These are phyloP conservation scores for Monosporascus sp. DNA, from an alignment of 2,329 filamentous ascomycete species.

Conservation along the genomic window DNA sequence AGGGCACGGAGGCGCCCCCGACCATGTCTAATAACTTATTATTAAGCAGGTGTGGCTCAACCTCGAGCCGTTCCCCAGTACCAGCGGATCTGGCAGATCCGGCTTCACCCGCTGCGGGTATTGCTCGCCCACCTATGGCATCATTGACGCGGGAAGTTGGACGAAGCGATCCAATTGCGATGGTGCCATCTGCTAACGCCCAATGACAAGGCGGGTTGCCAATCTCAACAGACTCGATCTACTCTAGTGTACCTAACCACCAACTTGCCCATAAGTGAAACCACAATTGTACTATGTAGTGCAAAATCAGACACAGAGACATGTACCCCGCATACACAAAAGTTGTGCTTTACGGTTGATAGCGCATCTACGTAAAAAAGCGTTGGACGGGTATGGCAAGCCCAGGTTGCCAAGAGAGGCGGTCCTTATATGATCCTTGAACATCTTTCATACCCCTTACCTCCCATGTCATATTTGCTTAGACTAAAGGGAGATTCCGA, in stretches of 20 bases:
- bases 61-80: too few species aligned
- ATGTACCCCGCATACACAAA: too few species aligned
- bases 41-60: too few species aligned
- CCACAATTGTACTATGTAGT: neutral
- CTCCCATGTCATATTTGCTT: too few species aligned
- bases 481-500: neutral
- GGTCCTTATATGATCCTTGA: neutral
- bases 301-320: neutral
- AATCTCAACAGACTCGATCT: neutral
- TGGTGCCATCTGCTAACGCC: neutral
- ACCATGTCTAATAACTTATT: too few species aligned
- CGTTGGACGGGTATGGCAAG: too few species aligned
- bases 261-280: neutral
- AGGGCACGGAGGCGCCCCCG: too few species aligned
- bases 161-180: neutral
- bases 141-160: neutral
- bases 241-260: neutral
- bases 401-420: too few species aligned
- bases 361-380: neutral
- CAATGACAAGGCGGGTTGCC: neutral
- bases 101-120: too few species aligned
- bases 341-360: neutral
- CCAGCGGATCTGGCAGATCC: too few species aligned
- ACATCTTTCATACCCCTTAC: neutral
- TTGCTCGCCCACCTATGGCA: neutral